Conservation (phyloP, 345 rosid genomes). For the Acer yangbiense region DNA sequence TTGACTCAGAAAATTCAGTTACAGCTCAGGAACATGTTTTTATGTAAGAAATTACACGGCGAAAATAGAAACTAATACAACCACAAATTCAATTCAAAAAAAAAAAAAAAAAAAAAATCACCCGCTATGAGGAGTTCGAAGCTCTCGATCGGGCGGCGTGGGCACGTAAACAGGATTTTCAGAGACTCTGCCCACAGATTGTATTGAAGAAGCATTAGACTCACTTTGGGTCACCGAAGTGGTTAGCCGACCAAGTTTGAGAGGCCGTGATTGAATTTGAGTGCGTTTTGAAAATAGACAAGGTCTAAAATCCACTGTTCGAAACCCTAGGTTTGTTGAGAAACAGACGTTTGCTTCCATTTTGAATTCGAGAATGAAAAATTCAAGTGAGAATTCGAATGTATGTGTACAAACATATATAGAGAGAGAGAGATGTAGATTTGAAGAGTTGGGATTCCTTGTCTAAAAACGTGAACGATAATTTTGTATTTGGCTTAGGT, state of each 20-base stretch:
- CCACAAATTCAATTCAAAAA: too few relatives aligned
- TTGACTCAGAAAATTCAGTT: too few relatives aligned
- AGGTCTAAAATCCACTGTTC: conserved; percentile 14
- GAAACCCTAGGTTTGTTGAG: conserved; percentile 22
- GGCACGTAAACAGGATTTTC: conserved; percentile 63
- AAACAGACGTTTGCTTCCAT: conserved; percentile 7
- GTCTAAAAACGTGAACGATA: too few relatives aligned
- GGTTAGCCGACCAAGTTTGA: not conserved
- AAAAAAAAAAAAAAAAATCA: conserved; percentile 19
- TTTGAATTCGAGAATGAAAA: not conserved
- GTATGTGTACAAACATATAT: too few relatives aligned
- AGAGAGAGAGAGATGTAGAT: not conserved
- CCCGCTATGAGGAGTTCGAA: conserved; percentile 98
- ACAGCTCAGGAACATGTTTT: too few relatives aligned
- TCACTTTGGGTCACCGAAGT: conserved; percentile 30
- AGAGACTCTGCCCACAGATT: conserved; percentile 17
- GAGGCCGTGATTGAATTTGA: conserved; percentile 15
- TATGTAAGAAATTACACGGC: too few relatives aligned
- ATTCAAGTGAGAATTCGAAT: not conserved
- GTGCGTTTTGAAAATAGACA: conserved; percentile 12
- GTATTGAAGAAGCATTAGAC: conserved; percentile 6
- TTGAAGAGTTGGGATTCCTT: too few relatives aligned
- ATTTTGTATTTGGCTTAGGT: too few relatives aligned
- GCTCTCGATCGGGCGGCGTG: conserved; percentile 63
- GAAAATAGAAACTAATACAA: too few relatives aligned